phyloP scores from a whole-genome alignment of 2,329 filamentous ascomycete species.

The Fusarium sp. region DNA sequence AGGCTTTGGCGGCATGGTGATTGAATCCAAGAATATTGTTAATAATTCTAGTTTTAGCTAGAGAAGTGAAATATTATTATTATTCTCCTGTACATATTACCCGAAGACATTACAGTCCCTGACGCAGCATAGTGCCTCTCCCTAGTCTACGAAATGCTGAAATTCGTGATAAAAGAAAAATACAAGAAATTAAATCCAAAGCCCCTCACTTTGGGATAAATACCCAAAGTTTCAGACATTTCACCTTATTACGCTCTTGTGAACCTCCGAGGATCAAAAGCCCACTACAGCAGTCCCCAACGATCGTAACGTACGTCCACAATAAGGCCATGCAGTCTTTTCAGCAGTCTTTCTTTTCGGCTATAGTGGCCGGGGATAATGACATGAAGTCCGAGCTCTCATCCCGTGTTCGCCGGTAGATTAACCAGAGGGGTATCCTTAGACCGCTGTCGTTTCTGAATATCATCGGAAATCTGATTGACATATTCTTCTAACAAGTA shows the following conservation, averaged over 20 bases:
- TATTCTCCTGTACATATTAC: not conserved
- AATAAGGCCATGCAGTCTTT: not conserved
- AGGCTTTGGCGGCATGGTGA: too few relatives aligned
- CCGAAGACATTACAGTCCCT: accelerated
- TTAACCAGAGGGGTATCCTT: not conserved
- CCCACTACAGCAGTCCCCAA: not conserved
- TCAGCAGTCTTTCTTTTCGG: accelerated
- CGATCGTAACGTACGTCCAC: not conserved
- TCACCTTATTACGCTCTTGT: not conserved
- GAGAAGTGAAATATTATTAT: not conserved
- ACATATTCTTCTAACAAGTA: not conserved
- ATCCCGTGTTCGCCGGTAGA: not conserved
- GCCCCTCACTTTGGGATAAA: accelerated
- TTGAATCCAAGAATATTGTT: not conserved
- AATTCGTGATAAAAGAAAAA: accelerated
- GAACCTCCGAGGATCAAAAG: not conserved
- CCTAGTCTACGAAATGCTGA: accelerated
- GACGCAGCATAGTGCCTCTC: accelerated
- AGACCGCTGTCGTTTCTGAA: not conserved
- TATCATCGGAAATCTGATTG: not conserved
- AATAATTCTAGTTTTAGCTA: too few relatives aligned
- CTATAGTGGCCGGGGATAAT: not conserved
- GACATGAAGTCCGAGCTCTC: accelerated
- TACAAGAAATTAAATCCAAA: accelerated
- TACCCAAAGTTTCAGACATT: not conserved